Conservation (phyloP, 352 stramenopile genomes). For the Phytopythium vexans region DNA sequence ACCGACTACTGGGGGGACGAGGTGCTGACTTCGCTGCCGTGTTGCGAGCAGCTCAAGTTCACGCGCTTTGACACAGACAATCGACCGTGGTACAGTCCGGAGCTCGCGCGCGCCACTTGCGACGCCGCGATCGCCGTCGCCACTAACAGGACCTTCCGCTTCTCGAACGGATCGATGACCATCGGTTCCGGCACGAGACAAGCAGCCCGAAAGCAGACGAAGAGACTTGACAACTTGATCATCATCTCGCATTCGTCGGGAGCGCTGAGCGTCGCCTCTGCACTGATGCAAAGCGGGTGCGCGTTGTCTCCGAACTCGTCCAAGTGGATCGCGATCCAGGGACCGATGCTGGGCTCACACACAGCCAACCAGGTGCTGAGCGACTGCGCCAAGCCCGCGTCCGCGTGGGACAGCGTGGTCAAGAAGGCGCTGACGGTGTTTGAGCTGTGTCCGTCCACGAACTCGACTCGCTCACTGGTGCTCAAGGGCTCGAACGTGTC, state of each 20-base stretch:
- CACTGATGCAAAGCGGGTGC: conserved; percentile 22
- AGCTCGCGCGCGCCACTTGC: conserved; percentile 18
- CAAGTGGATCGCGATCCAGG: conserved; percentile 41
- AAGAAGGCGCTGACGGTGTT: conserved; percentile 13
- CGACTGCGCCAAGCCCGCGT: conserved; percentile 9
- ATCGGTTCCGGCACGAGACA: not conserved
- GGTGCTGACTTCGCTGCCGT: conserved; percentile 13
- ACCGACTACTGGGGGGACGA: conserved; percentile 18
- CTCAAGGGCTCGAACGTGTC: conserved; percentile 7
- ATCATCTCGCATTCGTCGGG: conserved; percentile 40
- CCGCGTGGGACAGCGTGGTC: not conserved
- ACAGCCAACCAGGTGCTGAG: conserved; percentile 17
- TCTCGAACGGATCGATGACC: conserved; percentile 5
- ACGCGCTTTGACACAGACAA: conserved; percentile 28
- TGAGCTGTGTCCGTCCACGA: conserved; percentile 22
- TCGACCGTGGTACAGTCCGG: conserved; percentile 20
- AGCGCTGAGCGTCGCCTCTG: conserved; percentile 28
- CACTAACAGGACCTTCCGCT: conserved; percentile 9
- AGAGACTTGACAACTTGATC: conserved; percentile 16
- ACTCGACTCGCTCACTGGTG: conserved; percentile 23
- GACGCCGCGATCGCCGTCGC: conserved; percentile 12
- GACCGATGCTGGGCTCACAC: conserved; percentile 22
- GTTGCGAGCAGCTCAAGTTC: conserved; percentile 29
- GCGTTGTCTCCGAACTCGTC: conserved; percentile 15
- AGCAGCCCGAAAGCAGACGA: not conserved